Evolutionary conservation across 2,329 filamentous ascomycete genomes (phyloP).

Genomic region (Colletotrichum falcatum): DNA sequence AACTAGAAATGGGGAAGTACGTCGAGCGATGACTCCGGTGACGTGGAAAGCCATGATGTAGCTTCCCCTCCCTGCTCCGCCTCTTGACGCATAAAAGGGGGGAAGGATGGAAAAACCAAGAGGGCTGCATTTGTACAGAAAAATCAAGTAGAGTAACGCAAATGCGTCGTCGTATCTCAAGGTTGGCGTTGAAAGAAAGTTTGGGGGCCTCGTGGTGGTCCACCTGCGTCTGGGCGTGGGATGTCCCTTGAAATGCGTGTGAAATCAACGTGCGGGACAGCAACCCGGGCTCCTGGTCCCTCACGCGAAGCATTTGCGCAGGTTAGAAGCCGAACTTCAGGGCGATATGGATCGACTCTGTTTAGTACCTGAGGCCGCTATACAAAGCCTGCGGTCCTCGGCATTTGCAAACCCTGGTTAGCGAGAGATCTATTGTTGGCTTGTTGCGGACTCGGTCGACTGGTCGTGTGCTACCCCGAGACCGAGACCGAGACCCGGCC

Average conservation of each 20-base stretch:
- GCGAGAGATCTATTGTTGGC: background rate
- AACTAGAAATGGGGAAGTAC: background rate
- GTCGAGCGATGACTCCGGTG: background rate
- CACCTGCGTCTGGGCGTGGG: constrained; percentile 38
- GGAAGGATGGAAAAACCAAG: background rate
- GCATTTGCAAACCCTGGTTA: background rate
- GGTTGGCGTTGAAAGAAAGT: constrained; percentile 40
- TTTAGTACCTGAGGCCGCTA: too few species aligned
- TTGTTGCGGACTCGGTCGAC: background rate
- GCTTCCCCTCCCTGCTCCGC: background rate
- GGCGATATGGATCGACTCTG: background rate
- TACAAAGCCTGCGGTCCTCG: background rate
- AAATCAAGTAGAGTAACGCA: background rate
- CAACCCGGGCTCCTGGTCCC: constrained; percentile 28
- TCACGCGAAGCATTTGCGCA: too few species aligned
- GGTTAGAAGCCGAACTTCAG: background rate
- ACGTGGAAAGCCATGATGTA: background rate
- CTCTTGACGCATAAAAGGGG: background rate
- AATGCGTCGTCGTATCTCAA: background rate
- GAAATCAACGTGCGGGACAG: constrained; percentile 26
- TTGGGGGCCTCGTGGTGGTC: constrained; percentile 39
- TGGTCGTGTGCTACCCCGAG: background rate
- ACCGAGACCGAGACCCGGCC: too few species aligned
- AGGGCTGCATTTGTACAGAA: background rate
- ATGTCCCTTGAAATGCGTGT: constrained; percentile 25